Evolutionary conservation across 2,329 filamentous ascomycete genomes (phyloP).

Genomic region (Ophiostoma pallidulum): DNA sequence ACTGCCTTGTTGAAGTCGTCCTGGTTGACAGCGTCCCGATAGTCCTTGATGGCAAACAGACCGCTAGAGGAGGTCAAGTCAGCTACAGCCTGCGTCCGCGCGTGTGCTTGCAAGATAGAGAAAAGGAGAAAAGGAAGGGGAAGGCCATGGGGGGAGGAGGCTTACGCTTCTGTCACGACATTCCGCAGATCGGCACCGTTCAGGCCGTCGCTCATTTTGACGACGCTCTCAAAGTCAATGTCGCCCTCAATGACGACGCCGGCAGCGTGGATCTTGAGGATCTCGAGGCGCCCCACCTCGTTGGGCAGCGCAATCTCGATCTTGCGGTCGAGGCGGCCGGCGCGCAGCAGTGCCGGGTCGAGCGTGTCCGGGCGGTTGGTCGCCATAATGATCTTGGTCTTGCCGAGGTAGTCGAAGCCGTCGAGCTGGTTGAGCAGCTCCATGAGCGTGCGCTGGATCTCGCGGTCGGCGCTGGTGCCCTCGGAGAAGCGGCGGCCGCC

Average conservation of each 20-base stretch:
- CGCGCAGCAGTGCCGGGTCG: conserved; percentile 84
- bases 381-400: conserved; percentile 99
- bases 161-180: conserved; percentile 96
- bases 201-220: conserved; percentile 98
- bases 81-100: no score
- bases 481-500: conserved; percentile 94
- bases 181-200: conserved; percentile 97
- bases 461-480: conserved; percentile 92
- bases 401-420: conserved; percentile 97
- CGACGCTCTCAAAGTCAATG: conserved; percentile 96
- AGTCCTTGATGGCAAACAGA: conserved; percentile 96
- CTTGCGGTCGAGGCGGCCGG: conserved; percentile 90
- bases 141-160: conserved; percentile 26
- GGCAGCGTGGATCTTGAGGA: conserved; percentile 92
- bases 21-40: conserved; percentile 90
- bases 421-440: conserved; percentile 97
- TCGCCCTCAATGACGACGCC: conserved; percentile 86
- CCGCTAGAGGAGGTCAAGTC: conserved; percentile 50
- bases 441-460: conserved; percentile 98
- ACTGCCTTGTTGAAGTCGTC: conserved; percentile 99
- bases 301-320: conserved; percentile 97
- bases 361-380: conserved; percentile 96
- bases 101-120: no score
- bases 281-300: conserved; percentile 90
- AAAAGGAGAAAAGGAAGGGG: no score